phyloP scores from a whole-genome alignment of 2,329 filamentous ascomycete genomes.

The Botryosphaeria dothidea region DNA sequence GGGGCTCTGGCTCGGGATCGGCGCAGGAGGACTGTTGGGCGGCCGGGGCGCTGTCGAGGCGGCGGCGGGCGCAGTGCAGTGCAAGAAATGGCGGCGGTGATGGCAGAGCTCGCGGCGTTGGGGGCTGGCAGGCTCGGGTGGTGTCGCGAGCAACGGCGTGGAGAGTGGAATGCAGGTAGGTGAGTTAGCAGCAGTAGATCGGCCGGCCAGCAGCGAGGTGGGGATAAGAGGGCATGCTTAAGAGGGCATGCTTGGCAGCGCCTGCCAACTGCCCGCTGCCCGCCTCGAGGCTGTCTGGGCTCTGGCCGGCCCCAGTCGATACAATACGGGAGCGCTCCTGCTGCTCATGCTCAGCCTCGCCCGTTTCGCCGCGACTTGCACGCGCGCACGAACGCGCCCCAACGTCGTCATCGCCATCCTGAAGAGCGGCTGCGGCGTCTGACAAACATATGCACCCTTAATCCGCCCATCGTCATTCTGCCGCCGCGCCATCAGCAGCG shows the following conservation, averaged over 20 bases:
- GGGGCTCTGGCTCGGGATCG: conserved; percentile 8
- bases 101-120: neutral
- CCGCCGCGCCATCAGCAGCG: neutral
- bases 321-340: neutral
- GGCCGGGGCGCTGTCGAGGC: neutral
- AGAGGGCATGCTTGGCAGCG: neutral
- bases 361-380: conserved; percentile 6
- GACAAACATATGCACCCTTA: neutral
- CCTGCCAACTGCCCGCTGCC: conserved; percentile 10
- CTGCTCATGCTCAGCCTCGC: conserved; percentile 2
- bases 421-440: neutral
- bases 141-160: conserved; percentile 1
- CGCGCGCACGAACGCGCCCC: neutral
- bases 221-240: conserved; percentile 11
- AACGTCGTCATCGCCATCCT: neutral
- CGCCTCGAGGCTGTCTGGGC: neutral
- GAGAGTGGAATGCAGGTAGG: neutral
- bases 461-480: conserved; percentile 1
- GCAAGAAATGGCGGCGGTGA: too few species aligned
- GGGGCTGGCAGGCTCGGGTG: neutral
- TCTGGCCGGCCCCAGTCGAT: neutral
- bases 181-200: neutral
- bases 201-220: conserved; percentile 7
- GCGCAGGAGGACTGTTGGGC: neutral
- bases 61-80: neutral